Conservation (phyloP, 1,139 yeast species). For the Candida sanyaensis region DNA sequence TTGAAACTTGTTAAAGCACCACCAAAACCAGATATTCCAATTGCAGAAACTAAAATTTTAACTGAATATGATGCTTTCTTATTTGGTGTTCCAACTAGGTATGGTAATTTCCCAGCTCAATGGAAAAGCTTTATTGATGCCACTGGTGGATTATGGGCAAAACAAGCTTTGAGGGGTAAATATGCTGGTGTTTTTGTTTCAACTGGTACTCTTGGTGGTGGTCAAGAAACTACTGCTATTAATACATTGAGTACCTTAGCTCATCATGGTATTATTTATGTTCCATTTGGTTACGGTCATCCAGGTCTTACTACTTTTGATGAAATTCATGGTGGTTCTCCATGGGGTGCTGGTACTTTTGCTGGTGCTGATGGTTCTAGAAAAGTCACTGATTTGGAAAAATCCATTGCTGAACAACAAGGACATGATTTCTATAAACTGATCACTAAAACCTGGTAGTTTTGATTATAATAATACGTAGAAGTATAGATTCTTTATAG, state of each 20-base stretch:
- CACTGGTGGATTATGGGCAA: conserved; percentile 40
- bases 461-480: neutral
- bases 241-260: conserved; percentile 33
- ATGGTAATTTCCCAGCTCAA: conserved; percentile 40
- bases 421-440: conserved; percentile 27
- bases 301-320: conserved; percentile 28
- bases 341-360: conserved; percentile 45
- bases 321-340: conserved; percentile 41
- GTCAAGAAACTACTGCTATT: conserved; percentile 39
- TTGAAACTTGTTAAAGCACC: conserved; percentile 35
- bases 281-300: conserved; percentile 39
- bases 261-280: conserved; percentile 40
- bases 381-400: conserved; percentile 33
- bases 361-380: conserved; percentile 42
- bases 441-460: conserved; percentile 2
- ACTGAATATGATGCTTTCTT: conserved; percentile 36
- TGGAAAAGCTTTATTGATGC: conserved; percentile 40
- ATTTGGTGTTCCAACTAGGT: conserved; percentile 42
- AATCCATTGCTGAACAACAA: conserved; percentile 33
- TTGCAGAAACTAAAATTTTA: conserved; percentile 33
- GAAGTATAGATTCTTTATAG: neutral
- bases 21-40: conserved; percentile 32
- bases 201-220: conserved; percentile 40
- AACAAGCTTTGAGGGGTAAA: conserved; percentile 37
- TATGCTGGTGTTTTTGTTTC: conserved; percentile 39